Base-by-base conservation (phyloP, 495 filamentous ascomycete species). In the Aspergillus kassunensis region DNA sequence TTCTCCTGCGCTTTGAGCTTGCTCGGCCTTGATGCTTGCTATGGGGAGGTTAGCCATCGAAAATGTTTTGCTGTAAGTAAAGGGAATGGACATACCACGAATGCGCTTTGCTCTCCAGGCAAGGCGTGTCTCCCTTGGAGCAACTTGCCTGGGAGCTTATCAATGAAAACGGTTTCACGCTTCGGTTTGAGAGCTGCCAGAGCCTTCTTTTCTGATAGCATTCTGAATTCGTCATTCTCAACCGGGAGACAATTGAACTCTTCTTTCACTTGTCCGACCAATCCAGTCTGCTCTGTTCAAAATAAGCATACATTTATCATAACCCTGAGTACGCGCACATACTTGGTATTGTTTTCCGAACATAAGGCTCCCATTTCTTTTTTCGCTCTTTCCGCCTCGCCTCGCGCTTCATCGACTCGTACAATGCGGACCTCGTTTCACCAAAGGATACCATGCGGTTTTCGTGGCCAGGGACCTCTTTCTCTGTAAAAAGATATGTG, bases 401-500 rank as follows among this genome's bases (percentile, higher is more conserved):
- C 25, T 76, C 74, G 13, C 74, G 67, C 57, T 74, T 76, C 67
- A 70, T 70, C 19, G 67, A 59, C 57, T 76, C 71, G 48, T 77
- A 77, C 18, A 77, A 55, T 18, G 70, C 68, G 15, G 74, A 77
- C 23, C 74, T 69, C 15, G 64, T 64, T 51, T 74, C 73, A 21
- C 73, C 73, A 50, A 76, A 74, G n/a, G 58, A 49, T 15, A 69
- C 64, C 65, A 69, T 63, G 4, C 69, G 68, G 41, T 71, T 80
- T 51, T 83, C 82, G 61, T 83, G 90, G 23, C 88, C 89, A 2
- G 90, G 86, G 19, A 95, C 77, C 63, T 97, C 88, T 65, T 93
- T 90, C 68, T 97, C 91, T 13, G 86, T 87, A 61, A 97, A 97
- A 34, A 97, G 69, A 62, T 82, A 96, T 7, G 88, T 92, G 62